Percentiles rank a stretch among this genome's conserved stretches.
These are phyloP conservation scores for Mycocentrospora acerina DNA, from an alignment of 2,329 filamentous ascomycete genomes.

Conservation along the genomic window DNA sequence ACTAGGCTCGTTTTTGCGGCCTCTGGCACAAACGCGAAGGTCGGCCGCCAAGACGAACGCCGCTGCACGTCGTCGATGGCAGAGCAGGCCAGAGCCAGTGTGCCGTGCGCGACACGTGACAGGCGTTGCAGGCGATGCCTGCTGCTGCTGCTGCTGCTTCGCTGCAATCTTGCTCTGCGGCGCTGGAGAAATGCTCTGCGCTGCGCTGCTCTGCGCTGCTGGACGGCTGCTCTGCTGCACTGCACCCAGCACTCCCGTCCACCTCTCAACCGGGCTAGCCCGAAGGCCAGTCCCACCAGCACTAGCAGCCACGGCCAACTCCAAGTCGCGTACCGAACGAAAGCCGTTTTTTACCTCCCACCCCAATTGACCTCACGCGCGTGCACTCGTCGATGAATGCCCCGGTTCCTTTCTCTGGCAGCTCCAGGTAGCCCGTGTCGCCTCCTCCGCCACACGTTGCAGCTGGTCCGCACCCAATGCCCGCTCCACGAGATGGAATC, in stretches of 20 bases:
- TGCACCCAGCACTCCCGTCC: no score
- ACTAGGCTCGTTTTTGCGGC: no score
- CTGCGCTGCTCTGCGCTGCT: no score
- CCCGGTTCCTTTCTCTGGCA: conserved; percentile 32
- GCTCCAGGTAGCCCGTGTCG: conserved; percentile 35
- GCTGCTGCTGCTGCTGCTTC: no score
- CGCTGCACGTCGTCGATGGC: conserved; percentile 2
- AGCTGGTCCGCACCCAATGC: conserved; percentile 6
- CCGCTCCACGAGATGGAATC: conserved; percentile 1
- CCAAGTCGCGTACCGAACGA: no score
- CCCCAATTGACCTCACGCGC: conserved; percentile 16
- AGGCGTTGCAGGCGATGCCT: no score
- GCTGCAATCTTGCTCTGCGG: no score
- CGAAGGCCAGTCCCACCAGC: no score
- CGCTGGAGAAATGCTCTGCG: no score
- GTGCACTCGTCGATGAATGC: conserved; percentile 40
- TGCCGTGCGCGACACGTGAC: neutral
- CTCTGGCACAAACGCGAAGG: conserved; percentile 16
- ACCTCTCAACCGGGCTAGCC: no score
- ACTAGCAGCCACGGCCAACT: conserved; percentile 8
- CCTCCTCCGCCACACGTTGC: conserved; percentile 17
- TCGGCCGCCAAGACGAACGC: conserved; percentile 26
- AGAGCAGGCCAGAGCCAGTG: neutral
- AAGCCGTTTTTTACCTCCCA: conserved; percentile 5
- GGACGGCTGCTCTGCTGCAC: no score